Conservation (phyloP, 768 basidiomycete species). For the Piloderma croceum region DNA sequence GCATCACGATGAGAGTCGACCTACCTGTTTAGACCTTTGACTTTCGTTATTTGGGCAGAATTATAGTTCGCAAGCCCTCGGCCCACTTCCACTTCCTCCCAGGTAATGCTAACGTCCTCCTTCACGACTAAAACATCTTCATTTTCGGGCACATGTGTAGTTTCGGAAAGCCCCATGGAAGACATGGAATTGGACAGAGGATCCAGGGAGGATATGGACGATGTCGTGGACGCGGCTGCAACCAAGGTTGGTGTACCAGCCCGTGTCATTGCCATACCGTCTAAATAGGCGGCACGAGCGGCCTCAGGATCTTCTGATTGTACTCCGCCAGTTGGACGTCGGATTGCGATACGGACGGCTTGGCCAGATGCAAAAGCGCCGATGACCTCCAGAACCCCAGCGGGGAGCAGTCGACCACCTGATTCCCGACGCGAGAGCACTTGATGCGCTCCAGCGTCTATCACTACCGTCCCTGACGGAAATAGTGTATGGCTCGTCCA, state of each 20-base stretch:
- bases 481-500: slow-evolving; percentile 97
- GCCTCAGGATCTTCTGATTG: slow-evolving; percentile 23
- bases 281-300: slow-evolving; percentile 29
- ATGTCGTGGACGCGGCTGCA: slow-evolving; percentile 37
- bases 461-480: slow-evolving; percentile 82
- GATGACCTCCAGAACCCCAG: slow-evolving; percentile 80
- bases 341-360: slow-evolving; percentile 79
- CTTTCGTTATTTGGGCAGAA: slow-evolving; percentile 80
- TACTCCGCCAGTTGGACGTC: slow-evolving; percentile 26
- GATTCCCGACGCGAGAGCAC: slow-evolving; percentile 83
- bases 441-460: slow-evolving; percentile 83
- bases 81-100: slow-evolving; percentile 85
- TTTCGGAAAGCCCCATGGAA: slow-evolving; percentile 25
- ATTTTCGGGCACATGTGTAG: slow-evolving; percentile 26
- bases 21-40: slow-evolving; percentile 90
- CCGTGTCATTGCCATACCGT: slow-evolving; percentile 40
- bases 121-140: slow-evolving; percentile 23
- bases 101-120: slow-evolving; percentile 30
- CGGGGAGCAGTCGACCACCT: slow-evolving; percentile 88
- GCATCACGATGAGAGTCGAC: slow-evolving; percentile 11
- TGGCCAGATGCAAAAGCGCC: slow-evolving; percentile 93
- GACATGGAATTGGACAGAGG: slow-evolving; percentile 38
- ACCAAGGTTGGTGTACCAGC: slow-evolving; percentile 50
- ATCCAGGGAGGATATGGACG: slow-evolving; percentile 42
- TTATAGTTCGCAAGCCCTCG: slow-evolving; percentile 95